Base-by-base conservation (phyloP, 2,329 filamentous ascomycete genomes). In the Pyrenophora teres region DNA sequence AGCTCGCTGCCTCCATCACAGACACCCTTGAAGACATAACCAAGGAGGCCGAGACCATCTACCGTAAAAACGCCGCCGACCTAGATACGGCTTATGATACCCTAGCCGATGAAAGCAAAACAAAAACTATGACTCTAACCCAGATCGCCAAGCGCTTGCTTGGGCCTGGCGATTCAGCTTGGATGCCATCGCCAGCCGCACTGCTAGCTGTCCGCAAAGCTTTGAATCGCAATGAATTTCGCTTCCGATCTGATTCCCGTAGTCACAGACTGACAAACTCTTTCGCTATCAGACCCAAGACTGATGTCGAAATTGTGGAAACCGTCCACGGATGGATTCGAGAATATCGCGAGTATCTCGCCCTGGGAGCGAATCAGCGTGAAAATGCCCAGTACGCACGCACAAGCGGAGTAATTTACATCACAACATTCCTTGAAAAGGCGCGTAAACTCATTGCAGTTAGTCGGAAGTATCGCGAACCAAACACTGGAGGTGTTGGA, bases 131-230 rank as follows among this genome's bases (percentile, higher is more conserved):
- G 63, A 80, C 74, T 5, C 65, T 83, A 21, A 60, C 72, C 0
- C 74, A 78, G 15, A 78, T 82, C 37, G 76, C 80, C 1, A 69
- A 73, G 30, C 72, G 65, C 6, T 62, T 83, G 19, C 67, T 78
- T 48, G 63, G 64, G 10, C 59, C 43, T 3, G 39, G 47, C 3
- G 59, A 67, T 39, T 37, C 52, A 2, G 18, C 39, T 2, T 71
- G 62, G 59, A 57, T 54, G 10, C 73, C 79, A 0, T 57, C 65
- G 1, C 51, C 65, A 58, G 79, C 78, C 23, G 79, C 81, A 7
- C 72, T 91, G 4, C 89, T 90, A 63, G 88, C 89, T 3, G 84
- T 92, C 6, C 87, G 91, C 59, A 83, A 83, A 49, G 81, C 86
- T 7, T 68, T 93, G 6, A 70, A 80, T 19, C 77, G 80, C 35